A percentile compares a stretch with the other conserved stretches of the same genome.
phyloP scores from a whole-genome alignment of 1,284 basidiomycete genomes.

The Leccinum solheimii region DNA sequence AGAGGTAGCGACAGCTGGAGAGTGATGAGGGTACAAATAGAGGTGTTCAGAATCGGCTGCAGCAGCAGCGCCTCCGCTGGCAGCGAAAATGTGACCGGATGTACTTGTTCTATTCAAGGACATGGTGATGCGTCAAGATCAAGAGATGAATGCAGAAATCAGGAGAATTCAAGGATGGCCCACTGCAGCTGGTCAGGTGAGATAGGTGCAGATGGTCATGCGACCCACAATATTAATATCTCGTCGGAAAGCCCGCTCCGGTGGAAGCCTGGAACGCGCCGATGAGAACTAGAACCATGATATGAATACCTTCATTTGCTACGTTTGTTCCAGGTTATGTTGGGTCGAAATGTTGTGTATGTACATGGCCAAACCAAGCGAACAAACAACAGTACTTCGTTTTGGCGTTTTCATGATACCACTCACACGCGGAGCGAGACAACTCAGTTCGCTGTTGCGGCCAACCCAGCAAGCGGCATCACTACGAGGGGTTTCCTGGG shows the following conservation, averaged over 20 bases:
- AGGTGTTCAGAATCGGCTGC: constrained; percentile 9
- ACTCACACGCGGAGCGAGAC: constrained; percentile 16
- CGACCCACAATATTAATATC: not conserved
- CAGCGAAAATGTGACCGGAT: constrained; percentile 28
- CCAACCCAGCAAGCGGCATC: not conserved
- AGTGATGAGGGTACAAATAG: constrained; percentile 45
- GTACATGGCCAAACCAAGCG: not conserved
- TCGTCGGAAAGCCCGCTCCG: constrained; percentile 10
- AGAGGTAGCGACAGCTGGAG: constrained; percentile 41
- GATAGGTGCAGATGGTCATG: not conserved
- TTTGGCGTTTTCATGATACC: not conserved
- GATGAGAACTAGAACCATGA: constrained; percentile 7
- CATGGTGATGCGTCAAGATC: constrained; percentile 13
- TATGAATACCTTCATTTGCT: not conserved
- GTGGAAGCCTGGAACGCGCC: not conserved
- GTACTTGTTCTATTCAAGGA: constrained; percentile 23
- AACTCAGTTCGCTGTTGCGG: constrained; percentile 6
- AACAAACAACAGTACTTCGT: constrained; percentile 9
- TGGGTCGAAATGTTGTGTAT: not conserved
- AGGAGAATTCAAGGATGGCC: constrained; percentile 1
- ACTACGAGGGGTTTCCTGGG: not conserved
- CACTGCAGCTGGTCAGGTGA: constrained; percentile 10
- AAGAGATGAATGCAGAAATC: constrained; percentile 4
- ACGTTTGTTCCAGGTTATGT: not conserved
- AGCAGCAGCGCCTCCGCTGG: constrained; percentile 6